phyloP scores from a whole-genome alignment of 257 asterid species.

The Plantago major region DNA sequence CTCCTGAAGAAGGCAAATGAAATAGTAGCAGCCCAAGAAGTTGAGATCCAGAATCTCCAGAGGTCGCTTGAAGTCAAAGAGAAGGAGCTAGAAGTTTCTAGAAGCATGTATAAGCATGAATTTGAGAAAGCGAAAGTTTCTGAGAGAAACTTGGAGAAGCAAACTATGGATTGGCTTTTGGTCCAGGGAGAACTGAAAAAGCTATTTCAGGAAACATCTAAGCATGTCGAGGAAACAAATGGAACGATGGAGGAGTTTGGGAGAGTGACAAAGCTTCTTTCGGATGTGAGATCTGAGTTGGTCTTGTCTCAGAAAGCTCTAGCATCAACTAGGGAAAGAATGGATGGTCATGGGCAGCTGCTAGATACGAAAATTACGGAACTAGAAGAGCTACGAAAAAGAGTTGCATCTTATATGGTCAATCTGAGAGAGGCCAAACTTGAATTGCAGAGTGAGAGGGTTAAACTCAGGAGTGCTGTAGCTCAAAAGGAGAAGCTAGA shows the following conservation, averaged over 20 bases:
- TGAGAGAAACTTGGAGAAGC: conserved; percentile 67
- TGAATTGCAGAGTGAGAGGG: conserved; percentile 69
- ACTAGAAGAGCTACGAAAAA: conserved; percentile 56
- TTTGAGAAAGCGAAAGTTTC: conserved; percentile 47
- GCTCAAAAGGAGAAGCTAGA: conserved; percentile 62
- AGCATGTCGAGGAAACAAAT: conserved; percentile 49
- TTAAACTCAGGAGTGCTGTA: conserved; percentile 53
- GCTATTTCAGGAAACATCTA: conserved; percentile 50
- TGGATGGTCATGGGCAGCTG: conserved; percentile 56
- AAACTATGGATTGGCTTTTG: conserved; percentile 70
- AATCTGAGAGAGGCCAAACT: conserved; percentile 60
- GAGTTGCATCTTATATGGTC: conserved; percentile 45
- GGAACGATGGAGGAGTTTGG: conserved; percentile 53
- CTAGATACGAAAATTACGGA: conserved; percentile 50
- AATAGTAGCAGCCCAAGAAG: conserved; percentile 59
- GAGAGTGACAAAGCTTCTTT: conserved; percentile 65
- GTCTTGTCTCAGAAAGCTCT: conserved; percentile 67
- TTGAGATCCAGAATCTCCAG: conserved; percentile 56
- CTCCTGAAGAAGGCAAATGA: conserved; percentile 63
- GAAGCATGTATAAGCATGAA: conserved; percentile 38
- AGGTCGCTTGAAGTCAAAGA: conserved; percentile 55
- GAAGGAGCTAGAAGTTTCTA: conserved; percentile 42
- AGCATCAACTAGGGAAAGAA: conserved; percentile 43
- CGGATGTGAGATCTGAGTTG: conserved; percentile 63
- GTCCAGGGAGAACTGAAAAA: conserved; percentile 61